Base-by-base conservation (phyloP, 2,329 filamentous ascomycete genomes). In the Fusarium illudens region DNA sequence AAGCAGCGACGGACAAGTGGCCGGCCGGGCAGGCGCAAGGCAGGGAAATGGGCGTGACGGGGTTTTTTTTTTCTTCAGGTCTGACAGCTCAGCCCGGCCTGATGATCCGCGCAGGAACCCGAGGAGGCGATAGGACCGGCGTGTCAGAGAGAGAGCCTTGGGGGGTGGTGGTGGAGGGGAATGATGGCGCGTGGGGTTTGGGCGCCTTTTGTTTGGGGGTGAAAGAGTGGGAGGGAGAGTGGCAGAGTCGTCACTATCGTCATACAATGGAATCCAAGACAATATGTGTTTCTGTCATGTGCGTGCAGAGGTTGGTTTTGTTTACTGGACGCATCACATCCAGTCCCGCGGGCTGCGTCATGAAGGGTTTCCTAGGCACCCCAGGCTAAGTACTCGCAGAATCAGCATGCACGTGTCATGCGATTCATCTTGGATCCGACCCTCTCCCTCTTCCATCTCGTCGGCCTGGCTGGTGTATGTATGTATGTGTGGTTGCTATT, bases 61-160 rank as follows among this genome's bases (percentile, higher is more conserved):
- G 22, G n/a, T 12, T 15, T 29, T 22, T 12, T 15, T 29, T 20
- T 50, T 29, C 49, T 60, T 55, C 62, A 44, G 20, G 39, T 53
- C 65, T 65, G 72, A 71, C 71, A 71, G 68, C 66, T 73, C 63
- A 70, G 66, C 52, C 54, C 65, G 71, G 70, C 67, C 67, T 73
- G 68, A 74, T 75, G 72, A 75, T 67, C 73, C 70, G 72, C 67
- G 73, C 73, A 75, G 73, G 73, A 75, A 75, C 73, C 73, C 73
- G 73, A 62, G 53, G 55, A 59, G 60, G 52, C 64, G 64, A 73
- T 73, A 72, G 71, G 73, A 58, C 56, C 59, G 48, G 65, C 59
- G 39, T 46, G 39, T 46, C 39, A 17, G 39, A 44, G n/a, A n/a
- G n/a, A 44, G 20, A 66, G 59, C 57, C 65, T 49, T 46, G 33